These are phyloP conservation scores for Noccaea caerulescens DNA, from an alignment of 345 rosid species.

Conservation along the genomic window DNA sequence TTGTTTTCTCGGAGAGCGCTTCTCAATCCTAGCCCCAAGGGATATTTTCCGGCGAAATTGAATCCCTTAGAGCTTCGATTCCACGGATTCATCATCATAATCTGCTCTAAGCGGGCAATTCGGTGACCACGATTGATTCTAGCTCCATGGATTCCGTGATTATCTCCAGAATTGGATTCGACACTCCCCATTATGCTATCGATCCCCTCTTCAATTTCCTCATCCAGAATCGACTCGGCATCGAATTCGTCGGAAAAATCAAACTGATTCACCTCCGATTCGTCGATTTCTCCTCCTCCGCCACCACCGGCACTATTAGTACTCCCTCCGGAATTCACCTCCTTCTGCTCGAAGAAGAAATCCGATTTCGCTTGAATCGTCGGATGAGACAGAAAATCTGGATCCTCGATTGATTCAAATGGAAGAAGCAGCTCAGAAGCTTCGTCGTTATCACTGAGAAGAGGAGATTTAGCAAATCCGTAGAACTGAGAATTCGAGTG, in stretches of 20 bases:
- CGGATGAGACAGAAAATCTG: conserved; percentile 59
- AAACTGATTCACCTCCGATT: conserved; percentile 34
- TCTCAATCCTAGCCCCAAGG: conserved; percentile 47
- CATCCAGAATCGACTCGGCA: conserved; percentile 80
- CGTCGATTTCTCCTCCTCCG: conserved; percentile 44
- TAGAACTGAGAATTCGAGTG: conserved; percentile 48
- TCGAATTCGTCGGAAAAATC: conserved; percentile 62
- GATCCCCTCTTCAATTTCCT: conserved; percentile 70
- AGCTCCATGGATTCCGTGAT: conserved; percentile 7
- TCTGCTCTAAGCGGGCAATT: conserved; percentile 37
- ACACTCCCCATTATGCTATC: conserved; percentile 78
- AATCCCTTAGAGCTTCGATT: conserved; percentile 46
- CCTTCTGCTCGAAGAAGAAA: conserved; percentile 44
- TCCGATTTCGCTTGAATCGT: conserved; percentile 46
- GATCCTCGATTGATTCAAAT: conserved; percentile 59
- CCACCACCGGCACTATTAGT: conserved; percentile 41
- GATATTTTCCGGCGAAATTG: conserved; percentile 44
- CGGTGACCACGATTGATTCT: conserved; percentile 4
- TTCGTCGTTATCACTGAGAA: conserved; percentile 49
- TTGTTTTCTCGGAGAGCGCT: conserved; percentile 55
- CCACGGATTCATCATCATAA: conserved; percentile 43
- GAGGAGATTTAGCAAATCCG: conserved; percentile 42
- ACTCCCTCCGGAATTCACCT: conserved; percentile 42
- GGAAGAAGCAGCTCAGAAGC: conserved; percentile 66
- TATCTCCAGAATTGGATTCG: conserved; percentile 29